phyloP scores from a whole-genome alignment of 2,329 filamentous ascomycete species.

The Diplodia scrobiculata region DNA sequence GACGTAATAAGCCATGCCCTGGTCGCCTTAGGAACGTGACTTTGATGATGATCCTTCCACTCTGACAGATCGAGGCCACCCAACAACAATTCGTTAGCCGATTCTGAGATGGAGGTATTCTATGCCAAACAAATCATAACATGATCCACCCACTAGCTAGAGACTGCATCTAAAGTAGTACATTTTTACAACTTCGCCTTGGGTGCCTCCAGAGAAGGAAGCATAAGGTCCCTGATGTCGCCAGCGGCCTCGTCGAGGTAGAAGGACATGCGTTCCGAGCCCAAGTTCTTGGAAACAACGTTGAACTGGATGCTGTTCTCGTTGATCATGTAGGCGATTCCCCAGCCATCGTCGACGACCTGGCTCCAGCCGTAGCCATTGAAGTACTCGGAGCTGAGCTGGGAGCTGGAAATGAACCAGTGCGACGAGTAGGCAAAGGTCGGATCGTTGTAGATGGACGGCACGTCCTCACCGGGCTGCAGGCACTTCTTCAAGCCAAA shows the following conservation, averaged over 20 bases:
- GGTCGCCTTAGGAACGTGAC: background rate
- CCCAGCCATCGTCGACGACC: conserved; percentile 93
- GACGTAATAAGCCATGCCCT: background rate
- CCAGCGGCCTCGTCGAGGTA: conserved; percentile 91
- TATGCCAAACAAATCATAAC: background rate
- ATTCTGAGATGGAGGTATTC: background rate
- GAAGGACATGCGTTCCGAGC: conserved; percentile 88
- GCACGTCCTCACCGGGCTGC: conserved; percentile 75
- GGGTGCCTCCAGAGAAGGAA: conserved; percentile 73
- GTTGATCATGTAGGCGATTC: conserved; percentile 99
- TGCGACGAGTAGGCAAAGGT: conserved; percentile 79
- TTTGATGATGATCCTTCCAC: background rate
- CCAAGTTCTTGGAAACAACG: conserved; percentile 89
- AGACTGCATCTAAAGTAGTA: background rate
- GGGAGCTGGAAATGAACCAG: conserved; percentile 87
- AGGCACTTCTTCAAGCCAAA: conserved; percentile 94
- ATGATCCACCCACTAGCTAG: background rate
- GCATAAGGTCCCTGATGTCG: conserved; percentile 83
- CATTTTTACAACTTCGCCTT: conserved; percentile 82
- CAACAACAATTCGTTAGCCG: background rate
- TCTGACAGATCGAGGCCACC: background rate
- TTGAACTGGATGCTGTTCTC: conserved; percentile 99
- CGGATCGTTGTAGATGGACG: conserved; percentile 82
- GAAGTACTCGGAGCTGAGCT: conserved; percentile 95
- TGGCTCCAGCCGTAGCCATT: conserved; percentile 99